These are phyloP conservation scores for Carnegiea gigantea DNA, from an alignment of 179 eudicot species.

Conservation along the genomic window DNA sequence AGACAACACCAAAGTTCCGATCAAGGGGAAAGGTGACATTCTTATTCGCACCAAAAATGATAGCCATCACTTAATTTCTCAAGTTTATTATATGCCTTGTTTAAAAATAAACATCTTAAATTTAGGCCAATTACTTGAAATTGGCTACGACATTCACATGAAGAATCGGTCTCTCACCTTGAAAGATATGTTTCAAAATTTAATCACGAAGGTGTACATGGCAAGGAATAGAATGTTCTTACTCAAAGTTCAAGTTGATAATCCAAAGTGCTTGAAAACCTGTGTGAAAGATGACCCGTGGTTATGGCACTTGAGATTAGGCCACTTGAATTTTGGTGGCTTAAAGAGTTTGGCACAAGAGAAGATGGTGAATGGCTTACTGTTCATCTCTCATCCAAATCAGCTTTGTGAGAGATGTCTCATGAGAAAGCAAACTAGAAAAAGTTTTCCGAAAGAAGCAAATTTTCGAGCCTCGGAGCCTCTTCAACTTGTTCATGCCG, in stretches of 20 bases:
- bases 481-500: constrained; percentile 10
- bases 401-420: constrained; percentile 13
- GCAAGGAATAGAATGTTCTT: constrained; percentile 16
- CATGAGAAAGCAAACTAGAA: not conserved
- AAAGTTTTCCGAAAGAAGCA: not conserved
- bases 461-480: not conserved
- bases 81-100: constrained; percentile 12
- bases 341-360: not conserved
- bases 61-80: not conserved
- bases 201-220: constrained; percentile 12
- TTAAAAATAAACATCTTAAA: constrained; percentile 1
- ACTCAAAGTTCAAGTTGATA: not conserved
- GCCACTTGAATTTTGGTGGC: constrained; percentile 11
- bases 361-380: not conserved
- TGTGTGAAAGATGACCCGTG: constrained; percentile 4
- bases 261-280: not conserved
- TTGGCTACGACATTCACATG: constrained; percentile 6
- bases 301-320: constrained; percentile 10
- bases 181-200: not conserved
- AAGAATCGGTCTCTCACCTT: not conserved
- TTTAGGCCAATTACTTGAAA: constrained; percentile 10
- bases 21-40: constrained; percentile 11
- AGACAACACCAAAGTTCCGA: constrained; percentile 5
- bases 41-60: constrained; percentile 4
- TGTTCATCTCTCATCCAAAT: not conserved